Base-by-base conservation (phyloP, 2,329 filamentous ascomycete species). In the Tricladium varicosporioides region DNA sequence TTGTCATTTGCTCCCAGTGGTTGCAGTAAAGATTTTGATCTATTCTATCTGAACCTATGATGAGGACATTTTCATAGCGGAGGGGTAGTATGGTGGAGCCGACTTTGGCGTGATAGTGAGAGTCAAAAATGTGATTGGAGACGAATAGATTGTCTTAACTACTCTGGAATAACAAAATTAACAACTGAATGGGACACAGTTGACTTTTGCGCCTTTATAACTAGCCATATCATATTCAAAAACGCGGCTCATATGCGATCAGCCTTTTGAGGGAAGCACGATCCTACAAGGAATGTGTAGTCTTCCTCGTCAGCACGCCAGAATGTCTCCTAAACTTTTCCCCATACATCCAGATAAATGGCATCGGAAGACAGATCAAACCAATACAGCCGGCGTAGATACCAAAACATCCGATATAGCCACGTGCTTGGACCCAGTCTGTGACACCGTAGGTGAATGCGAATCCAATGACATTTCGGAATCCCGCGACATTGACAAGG, bases 21-120 rank as follows among this genome's bases (percentile, higher is more conserved):
- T 88, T 88, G 32, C 85, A 81, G 68, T 85, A 88, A 0, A 88
- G 77, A 62, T 88, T 88, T 70, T 88, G 85, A 1, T 88, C 85
- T 1, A 84, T 80, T 42, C 85, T 85, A 16, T 86, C 80, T 1
- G 51, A 47, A 14, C 80, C 81, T 57, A 83, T 77, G 53, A 89
- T 70, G 2, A 88, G 76, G 65, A 82, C 80, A 42, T 73, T 76
- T 66, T 81, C 74, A 19, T 74, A 67, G 2, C 84, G 76, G 5
- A 87, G 74, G 0, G 78, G 77, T 0, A 82, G 77, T 8, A 88
- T 74, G 0, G 80, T 75, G 1, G 75, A 73, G 19, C 85, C 84
- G 10, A 86, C 76, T 51, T 77, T 75, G 58, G 84, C 70, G 61
- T 83, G 80, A 63, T 76, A 77, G 62, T 81, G 78, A 0, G 80